Conservation (phyloP, 768 basidiomycete genomes). For the Russula compacta region DNA sequence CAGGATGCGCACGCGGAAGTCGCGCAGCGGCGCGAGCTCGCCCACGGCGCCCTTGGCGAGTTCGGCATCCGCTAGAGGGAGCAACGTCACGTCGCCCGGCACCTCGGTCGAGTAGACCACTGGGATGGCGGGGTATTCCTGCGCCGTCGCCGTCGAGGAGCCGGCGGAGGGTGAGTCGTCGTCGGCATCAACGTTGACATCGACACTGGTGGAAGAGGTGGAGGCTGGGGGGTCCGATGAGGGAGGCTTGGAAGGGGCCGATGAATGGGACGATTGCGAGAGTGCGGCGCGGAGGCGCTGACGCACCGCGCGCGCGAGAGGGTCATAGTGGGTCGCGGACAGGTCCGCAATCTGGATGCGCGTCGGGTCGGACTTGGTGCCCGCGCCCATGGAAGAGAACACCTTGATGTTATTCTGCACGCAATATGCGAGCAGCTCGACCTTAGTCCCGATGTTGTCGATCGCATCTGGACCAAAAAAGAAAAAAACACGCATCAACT, state of each 20-base stretch:
- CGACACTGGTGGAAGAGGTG: not conserved
- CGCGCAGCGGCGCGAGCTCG: slow-evolving; percentile 83
- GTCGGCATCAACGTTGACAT: not conserved
- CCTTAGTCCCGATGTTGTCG: slow-evolving; percentile 95
- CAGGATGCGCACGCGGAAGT: slow-evolving; percentile 88
- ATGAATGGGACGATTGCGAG: slow-evolving; percentile 22
- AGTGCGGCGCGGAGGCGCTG: slow-evolving; percentile 48
- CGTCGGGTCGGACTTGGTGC: slow-evolving; percentile 91
- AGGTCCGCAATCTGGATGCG: slow-evolving; percentile 94
- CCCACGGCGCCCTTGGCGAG: slow-evolving; percentile 83
- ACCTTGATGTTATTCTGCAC: slow-evolving; percentile 74
- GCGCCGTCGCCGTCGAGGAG: slow-evolving; percentile 23
- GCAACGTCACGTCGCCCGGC: slow-evolving; percentile 75
- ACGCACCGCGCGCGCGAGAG: slow-evolving; percentile 86
- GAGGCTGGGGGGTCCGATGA: not conserved
- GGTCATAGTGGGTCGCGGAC: slow-evolving; percentile 86
- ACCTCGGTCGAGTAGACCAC: slow-evolving; percentile 97
- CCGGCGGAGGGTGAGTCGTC: not conserved
- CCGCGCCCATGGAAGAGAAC: slow-evolving; percentile 96
- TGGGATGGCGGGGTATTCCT: slow-evolving; percentile 53
- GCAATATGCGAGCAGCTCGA: slow-evolving; percentile 87
- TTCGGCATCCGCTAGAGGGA: slow-evolving; percentile 88
- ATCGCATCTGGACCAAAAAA: slow-evolving; percentile 64
- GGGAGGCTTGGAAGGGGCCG: not conserved
- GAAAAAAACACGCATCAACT: not conserved